phyloP scores from a whole-genome alignment of 768 basidiomycete species.

The Mycena epipterygia region DNA sequence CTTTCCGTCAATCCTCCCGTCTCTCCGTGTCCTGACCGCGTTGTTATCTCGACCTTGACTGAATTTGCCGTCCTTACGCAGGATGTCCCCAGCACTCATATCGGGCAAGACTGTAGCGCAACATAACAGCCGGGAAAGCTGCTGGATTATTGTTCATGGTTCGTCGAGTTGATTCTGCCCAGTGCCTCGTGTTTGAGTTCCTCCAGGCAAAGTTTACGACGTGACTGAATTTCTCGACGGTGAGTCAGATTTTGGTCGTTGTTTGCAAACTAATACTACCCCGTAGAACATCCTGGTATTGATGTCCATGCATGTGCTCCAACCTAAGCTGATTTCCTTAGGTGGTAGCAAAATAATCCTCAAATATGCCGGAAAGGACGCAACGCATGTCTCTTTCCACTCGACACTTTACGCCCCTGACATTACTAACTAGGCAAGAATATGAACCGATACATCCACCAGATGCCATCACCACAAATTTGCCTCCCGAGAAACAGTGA shows the following conservation, averaged over 20 bases:
- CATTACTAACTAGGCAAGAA: slow-evolving; percentile 64
- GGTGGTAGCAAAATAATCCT: slow-evolving; percentile 90
- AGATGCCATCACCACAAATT: slow-evolving; percentile 80
- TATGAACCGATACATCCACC: slow-evolving; percentile 94
- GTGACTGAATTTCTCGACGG: slow-evolving; percentile 84
- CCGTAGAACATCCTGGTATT: slow-evolving; percentile 76
- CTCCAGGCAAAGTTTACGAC: slow-evolving; percentile 78
- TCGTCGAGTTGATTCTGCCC: slow-evolving; percentile 22
- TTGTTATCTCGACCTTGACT: no score
- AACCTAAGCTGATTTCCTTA: slow-evolving; percentile 39
- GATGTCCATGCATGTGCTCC: slow-evolving; percentile 14
- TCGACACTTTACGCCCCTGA: slow-evolving; percentile 8
- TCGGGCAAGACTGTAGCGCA: slow-evolving; percentile 66
- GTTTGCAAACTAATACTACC: not conserved
- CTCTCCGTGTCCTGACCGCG: no score
- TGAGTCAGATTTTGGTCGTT: slow-evolving; percentile 45
- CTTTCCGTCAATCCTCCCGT: not conserved
- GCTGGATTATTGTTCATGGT: slow-evolving; percentile 92
- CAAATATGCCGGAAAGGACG: slow-evolving; percentile 92
- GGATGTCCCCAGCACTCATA: slow-evolving; percentile 37
- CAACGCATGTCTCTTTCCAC: slow-evolving; percentile 71
- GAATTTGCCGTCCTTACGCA: no score
- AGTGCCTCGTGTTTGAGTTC: slow-evolving; percentile 6
- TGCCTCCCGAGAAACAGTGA: slow-evolving; percentile 89
- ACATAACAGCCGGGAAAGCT: slow-evolving; percentile 72